Conservation (phyloP, 2,329 filamentous ascomycete species). For the Pyricularia grisea region DNA sequence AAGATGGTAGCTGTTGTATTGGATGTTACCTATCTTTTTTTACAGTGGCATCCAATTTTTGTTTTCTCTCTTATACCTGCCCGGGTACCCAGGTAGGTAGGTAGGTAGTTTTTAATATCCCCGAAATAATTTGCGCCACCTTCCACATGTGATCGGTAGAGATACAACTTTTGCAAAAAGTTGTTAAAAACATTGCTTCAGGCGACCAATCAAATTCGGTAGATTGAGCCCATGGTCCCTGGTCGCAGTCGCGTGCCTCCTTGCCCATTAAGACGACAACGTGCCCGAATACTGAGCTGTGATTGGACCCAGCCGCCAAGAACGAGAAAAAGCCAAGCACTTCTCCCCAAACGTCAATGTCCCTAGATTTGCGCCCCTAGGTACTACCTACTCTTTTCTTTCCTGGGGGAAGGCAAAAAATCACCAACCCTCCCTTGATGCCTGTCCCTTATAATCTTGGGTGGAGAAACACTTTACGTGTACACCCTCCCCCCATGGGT, state of each 20-base stretch:
- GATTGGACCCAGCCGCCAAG: background rate
- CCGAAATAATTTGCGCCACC: no score
- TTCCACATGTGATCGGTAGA: no score
- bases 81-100: background rate
- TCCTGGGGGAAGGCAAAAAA: background rate
- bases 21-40: background rate
- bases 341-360: background rate
- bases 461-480: no score
- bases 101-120: background rate
- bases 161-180: no score
- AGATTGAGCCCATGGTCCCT: background rate
- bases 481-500: no score
- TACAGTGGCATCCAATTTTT: background rate
- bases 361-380: background rate
- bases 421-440: background rate
- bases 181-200: background rate
- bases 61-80: background rate
- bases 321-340: background rate
- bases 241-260: slow-evolving; percentile 4
- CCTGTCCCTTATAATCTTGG: background rate
- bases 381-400: background rate
- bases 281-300: background rate
- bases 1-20: background rate
- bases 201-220: background rate
- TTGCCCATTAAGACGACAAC: slow-evolving; percentile 4